Evolutionary conservation across 164 flowering plant genomes (phyloP).

Genomic region (Houttuynia cordata): DNA sequence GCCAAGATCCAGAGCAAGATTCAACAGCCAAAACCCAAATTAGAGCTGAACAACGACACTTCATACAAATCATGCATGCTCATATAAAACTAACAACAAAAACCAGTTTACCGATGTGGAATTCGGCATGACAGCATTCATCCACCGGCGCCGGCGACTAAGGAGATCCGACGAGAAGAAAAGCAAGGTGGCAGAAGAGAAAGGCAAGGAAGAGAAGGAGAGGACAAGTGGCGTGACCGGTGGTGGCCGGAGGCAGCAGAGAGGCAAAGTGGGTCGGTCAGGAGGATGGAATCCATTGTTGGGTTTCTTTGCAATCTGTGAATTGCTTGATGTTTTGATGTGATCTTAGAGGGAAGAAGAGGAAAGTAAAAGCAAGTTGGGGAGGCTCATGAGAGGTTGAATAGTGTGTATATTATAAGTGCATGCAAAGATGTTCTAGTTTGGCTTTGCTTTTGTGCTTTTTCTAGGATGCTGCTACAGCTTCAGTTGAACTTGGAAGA

Average conservation of each 20-base stretch:
- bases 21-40: too few relatives aligned
- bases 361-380: not conserved
- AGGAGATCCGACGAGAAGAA: not conserved
- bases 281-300: slow-evolving; percentile 1
- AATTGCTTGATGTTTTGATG: not conserved
- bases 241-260: not conserved
- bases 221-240: not conserved
- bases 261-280: slow-evolving; percentile 2
- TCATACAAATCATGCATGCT: too few relatives aligned
- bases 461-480: not conserved
- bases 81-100: too few relatives aligned
- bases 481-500: not conserved
- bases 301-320: not conserved
- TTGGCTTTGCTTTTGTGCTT: not conserved
- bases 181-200: not conserved
- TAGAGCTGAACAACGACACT: too few relatives aligned
- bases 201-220: not conserved
- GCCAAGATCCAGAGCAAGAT: too few relatives aligned
- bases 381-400: not conserved
- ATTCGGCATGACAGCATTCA: not conserved
- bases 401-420: not conserved
- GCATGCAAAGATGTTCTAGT: not conserved
- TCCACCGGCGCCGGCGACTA: not conserved
- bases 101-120: not conserved
- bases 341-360: not conserved